Percentiles rank a stretch among this genome's conserved stretches.
Conservation (phyloP, 1,284 basidiomycete genomes). For the Cutaneotrichosporon sp. region DNA sequence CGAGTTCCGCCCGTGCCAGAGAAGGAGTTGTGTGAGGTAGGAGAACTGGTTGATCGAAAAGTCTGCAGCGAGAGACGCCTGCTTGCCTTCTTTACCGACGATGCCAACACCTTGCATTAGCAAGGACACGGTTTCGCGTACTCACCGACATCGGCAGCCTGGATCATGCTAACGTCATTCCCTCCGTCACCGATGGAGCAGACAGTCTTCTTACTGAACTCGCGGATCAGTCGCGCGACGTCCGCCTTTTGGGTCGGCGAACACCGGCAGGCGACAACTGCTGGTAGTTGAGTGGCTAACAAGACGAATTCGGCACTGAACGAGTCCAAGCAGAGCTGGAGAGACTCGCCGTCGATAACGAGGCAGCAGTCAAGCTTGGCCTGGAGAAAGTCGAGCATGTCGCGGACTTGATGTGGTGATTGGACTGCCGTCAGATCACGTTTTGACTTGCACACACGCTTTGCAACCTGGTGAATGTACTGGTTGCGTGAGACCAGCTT, state of each 20-base stretch:
- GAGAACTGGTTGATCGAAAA: constrained; percentile 97
- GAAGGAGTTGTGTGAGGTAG: constrained; percentile 86
- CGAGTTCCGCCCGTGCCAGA: constrained; percentile 87
- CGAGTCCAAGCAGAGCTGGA: constrained; percentile 82
- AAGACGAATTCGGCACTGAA: constrained; percentile 94
- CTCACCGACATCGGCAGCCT: constrained; percentile 92
- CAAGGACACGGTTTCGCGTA: constrained; percentile 30
- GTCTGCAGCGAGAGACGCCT: constrained; percentile 95
- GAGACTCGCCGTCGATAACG: constrained; percentile 96
- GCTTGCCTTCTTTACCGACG: constrained; percentile 97
- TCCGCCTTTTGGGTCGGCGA: constrained; percentile 99
- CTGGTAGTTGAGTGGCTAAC: constrained; percentile 90
- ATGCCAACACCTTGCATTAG: constrained; percentile 78
- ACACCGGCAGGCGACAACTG: constrained; percentile 95
- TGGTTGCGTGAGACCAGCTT: constrained; percentile 95
- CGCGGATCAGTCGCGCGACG: constrained; percentile 86
- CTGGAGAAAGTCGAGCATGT: constrained; percentile 91
- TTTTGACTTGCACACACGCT: constrained; percentile 61
- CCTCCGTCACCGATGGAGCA: constrained; percentile 98
- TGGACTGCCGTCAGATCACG: constrained; percentile 61
- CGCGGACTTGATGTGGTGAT: constrained; percentile 74
- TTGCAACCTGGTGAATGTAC: constrained; percentile 95
- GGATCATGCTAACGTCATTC: constrained; percentile 96
- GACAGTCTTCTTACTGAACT: constrained; percentile 86
- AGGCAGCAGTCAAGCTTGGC: constrained; percentile 95